Base-by-base conservation (phyloP, 2,329 filamentous ascomycete species). In the Fusarium napiforme region DNA sequence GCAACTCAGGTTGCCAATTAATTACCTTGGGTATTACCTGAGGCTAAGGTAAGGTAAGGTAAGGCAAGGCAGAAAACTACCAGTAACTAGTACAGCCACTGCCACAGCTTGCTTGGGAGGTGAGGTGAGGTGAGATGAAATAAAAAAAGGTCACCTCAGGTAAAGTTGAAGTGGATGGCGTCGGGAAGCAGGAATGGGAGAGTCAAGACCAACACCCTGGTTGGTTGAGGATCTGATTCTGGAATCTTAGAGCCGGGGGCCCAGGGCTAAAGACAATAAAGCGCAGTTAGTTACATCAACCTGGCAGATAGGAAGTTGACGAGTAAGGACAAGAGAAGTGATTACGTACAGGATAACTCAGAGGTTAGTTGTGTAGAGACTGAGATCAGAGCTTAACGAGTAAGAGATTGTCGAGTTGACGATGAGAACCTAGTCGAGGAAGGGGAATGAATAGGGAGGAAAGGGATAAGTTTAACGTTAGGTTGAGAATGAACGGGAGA, bases 171-270 rank as follows among this genome's bases (percentile, higher is more conserved):
- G 66, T 66, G 67, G 66, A 70, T 70, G 66, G 60, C 30, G 62
- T 61, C 36, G 43, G 67, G 58, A 73, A 74, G 58, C 71, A 77
- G 76, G 76, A 78, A 78, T 78, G 75, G 75, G 64, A 73, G 61
- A 73, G 58, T 60, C 57, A 67, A 64, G 73, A 69, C 50, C 52
- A 55, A 73, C 45, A 76, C 60, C 71, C 76, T 78, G 76, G 76
- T 78, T 78, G 76, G 76, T 67, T 70, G 67, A 78, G 64, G 56
- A 78, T 78, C 69, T 74, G 71, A 74, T 69, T 77, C 73, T 75
- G 76, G 75, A 78, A 77, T 77, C 75, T 77, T 74, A 72, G 57
- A 74, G 64, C 62, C 69, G 56, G 74, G 61, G 62, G 34, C 55
- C 50, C 62, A 76, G 71, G 75, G 69, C 73, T 76, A 74, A 74